Evolutionary conservation across 2,329 filamentous ascomycete genomes (phyloP).

Genomic region (Penicillium oxalicum): DNA sequence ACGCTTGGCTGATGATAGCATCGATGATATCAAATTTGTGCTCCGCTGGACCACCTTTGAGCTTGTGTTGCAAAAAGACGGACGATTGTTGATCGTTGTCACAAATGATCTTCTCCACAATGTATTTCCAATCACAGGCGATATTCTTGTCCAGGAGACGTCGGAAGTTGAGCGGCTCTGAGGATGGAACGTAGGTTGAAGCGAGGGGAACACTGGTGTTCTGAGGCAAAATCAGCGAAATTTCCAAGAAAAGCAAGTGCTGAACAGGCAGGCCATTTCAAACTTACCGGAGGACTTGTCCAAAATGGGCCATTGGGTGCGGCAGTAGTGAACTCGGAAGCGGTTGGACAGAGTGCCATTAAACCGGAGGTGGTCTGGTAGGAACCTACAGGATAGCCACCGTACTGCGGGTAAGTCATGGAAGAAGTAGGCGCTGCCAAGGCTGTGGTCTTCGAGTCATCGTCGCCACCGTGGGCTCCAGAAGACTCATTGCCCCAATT

Average conservation of each 20-base stretch:
- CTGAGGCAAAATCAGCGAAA: background rate
- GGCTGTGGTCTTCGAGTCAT: constrained; percentile 22
- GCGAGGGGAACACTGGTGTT: constrained; percentile 45
- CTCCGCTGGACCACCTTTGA: constrained; percentile 89
- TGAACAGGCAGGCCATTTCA: no score
- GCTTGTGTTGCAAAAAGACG: constrained; percentile 97
- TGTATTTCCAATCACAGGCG: constrained; percentile 98
- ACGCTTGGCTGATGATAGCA: constrained; percentile 89
- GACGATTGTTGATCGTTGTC: constrained; percentile 99
- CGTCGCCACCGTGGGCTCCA: constrained; percentile 19
- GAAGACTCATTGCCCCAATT: constrained; percentile 31
- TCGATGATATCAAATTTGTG: constrained; percentile 98
- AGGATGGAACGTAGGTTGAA: constrained; percentile 75
- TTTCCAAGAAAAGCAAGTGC: background rate
- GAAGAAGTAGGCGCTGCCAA: constrained; percentile 22
- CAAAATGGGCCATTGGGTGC: constrained; percentile 24
- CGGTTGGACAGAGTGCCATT: constrained; percentile 65
- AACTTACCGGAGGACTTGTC: constrained; percentile 47
- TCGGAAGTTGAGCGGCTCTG: constrained; percentile 93
- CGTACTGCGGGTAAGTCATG: constrained; percentile 31
- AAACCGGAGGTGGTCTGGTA: constrained; percentile 56
- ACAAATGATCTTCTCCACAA: constrained; percentile 98
- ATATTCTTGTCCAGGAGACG: constrained; percentile 91
- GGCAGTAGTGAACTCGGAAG: constrained; percentile 63
- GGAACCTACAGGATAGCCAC: constrained; percentile 30